A percentile compares a stretch with the other conserved stretches of the same genome.
These are phyloP conservation scores for Stentor coeruleus DNA, from an alignment of 73 alveolate genomes.

Conservation along the genomic window DNA sequence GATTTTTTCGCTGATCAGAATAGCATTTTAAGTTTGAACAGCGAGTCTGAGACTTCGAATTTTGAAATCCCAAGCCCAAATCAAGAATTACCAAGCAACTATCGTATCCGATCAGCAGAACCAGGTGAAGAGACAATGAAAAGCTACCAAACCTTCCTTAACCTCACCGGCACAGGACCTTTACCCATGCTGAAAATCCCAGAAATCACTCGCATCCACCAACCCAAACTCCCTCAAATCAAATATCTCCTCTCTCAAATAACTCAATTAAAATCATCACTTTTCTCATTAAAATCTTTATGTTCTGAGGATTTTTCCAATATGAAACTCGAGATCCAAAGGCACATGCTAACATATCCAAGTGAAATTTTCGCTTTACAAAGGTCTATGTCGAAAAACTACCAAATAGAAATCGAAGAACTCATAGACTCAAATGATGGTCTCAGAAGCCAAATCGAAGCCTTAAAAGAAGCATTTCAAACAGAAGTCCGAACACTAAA, in stretches of 20 bases:
- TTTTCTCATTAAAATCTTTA: background rate
- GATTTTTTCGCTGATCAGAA: no score
- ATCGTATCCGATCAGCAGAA: no score
- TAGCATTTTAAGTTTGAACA: no score
- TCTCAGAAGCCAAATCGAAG: conserved; percentile 14
- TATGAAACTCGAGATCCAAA: background rate
- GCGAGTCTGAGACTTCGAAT: no score
- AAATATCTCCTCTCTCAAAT: background rate
- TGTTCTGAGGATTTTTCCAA: background rate
- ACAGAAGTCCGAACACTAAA: background rate
- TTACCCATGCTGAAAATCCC: no score
- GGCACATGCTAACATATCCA: no score
- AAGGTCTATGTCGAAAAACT: background rate
- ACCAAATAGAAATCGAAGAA: background rate
- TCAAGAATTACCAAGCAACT: no score
- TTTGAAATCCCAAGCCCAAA: no score
- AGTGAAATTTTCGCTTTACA: background rate
- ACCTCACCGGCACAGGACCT: no score
- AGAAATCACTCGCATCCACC: background rate
- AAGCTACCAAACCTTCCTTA: no score
- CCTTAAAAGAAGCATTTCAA: background rate
- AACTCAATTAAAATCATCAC: background rate
- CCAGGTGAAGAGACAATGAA: no score
- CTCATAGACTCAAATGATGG: background rate
- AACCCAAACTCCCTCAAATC: no score